Conservation (phyloP, 2,329 filamentous ascomycete genomes). For the Calonectria fujianensis region DNA sequence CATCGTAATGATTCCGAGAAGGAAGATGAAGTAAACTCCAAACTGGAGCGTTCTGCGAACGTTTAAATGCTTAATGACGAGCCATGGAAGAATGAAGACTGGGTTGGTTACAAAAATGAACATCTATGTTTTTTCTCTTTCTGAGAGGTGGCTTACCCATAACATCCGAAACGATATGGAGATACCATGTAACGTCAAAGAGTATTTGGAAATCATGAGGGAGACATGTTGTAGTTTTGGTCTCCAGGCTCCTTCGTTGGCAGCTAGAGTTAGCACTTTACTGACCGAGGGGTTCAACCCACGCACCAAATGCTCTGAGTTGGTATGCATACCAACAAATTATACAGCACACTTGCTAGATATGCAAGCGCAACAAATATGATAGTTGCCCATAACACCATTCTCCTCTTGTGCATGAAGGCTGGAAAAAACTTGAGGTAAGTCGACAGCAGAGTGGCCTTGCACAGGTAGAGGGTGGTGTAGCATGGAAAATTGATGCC, state of each 20-base stretch:
- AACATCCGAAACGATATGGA: not conserved
- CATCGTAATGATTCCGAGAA: not conserved
- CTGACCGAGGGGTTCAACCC: no score
- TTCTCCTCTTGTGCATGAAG: slow-evolving; percentile 2
- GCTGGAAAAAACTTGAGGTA: slow-evolving; percentile 5
- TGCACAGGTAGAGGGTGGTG: slow-evolving; percentile 1
- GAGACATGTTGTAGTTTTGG: not conserved
- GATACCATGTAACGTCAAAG: not conserved
- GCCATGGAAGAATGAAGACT: slow-evolving; percentile 16
- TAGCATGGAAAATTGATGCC: not conserved
- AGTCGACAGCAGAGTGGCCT: slow-evolving; percentile 2
- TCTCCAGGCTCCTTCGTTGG: not conserved
- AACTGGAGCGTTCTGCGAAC: not conserved
- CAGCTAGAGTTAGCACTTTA: not conserved
- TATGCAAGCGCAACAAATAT: slow-evolving; percentile 2
- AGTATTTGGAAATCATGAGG: not conserved
- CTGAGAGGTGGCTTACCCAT: not conserved
- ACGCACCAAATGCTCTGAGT: not conserved
- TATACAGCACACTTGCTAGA: not conserved
- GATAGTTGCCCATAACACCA: not conserved
- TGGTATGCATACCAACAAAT: not conserved
- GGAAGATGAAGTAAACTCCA: not conserved
- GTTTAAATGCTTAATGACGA: slow-evolving; percentile 2
- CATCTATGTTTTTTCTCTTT: not conserved
- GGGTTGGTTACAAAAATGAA: not conserved